A percentile compares a stretch with the other conserved stretches of the same genome.
These are phyloP conservation scores for Mortierella sp. DNA, from an alignment of 371 early-diverging fungal species.

Conservation along the genomic window DNA sequence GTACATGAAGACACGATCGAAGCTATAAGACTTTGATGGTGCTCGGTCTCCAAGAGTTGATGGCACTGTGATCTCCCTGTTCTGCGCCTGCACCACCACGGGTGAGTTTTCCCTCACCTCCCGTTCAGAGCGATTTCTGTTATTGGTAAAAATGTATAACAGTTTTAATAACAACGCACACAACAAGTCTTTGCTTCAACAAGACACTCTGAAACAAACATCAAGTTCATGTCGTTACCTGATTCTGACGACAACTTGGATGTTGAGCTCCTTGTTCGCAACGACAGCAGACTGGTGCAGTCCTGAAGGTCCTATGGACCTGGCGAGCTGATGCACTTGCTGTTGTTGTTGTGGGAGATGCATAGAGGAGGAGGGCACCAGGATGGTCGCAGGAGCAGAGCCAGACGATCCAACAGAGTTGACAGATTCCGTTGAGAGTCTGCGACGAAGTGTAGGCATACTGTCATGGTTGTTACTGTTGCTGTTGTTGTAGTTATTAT, in stretches of 20 bases:
- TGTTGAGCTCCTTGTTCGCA: constrained; percentile 53
- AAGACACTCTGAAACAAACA: not conserved
- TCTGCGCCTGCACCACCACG: constrained; percentile 45
- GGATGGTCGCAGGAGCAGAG: not conserved
- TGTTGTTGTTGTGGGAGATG: constrained; percentile 1
- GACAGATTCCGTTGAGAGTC: constrained; percentile 42
- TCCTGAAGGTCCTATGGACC: not conserved
- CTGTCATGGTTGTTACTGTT: not conserved
- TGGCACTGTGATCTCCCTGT: constrained; percentile 49
- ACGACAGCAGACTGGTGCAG: constrained; percentile 13
- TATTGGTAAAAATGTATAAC: not conserved
- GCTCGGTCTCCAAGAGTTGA: constrained; percentile 54
- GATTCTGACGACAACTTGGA: constrained; percentile 55
- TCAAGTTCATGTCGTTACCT: constrained; percentile 22
- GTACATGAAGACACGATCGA: constrained; percentile 94
- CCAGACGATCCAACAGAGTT: constrained; percentile 31
- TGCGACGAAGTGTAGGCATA: constrained; percentile 13
- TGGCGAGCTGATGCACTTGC: constrained; percentile 11
- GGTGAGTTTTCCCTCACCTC: constrained; percentile 51
- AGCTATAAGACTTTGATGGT: constrained; percentile 80
- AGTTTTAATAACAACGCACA: not conserved
- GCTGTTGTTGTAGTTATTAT: not conserved
- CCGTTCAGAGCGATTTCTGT: constrained; percentile 39
- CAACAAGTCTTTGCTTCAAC: not conserved
- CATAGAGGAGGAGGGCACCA: not conserved